Evolutionary conservation across 2,329 filamentous ascomycete species (phyloP).

Genomic region (Lachnellula occidentalis): DNA sequence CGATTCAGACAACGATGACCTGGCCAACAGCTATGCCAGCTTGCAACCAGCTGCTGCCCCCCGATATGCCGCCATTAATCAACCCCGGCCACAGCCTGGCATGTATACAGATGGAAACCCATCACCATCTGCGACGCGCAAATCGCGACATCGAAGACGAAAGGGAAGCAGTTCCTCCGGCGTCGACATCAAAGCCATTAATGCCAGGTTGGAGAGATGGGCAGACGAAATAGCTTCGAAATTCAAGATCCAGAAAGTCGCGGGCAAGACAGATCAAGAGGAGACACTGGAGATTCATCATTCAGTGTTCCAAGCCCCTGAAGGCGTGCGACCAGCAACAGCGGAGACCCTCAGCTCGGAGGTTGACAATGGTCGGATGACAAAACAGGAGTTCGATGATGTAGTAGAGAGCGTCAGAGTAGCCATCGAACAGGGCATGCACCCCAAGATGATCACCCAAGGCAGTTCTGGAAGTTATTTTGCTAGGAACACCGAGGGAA

Average conservation of each 20-base stretch:
- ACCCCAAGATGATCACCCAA: conserved; percentile 94
- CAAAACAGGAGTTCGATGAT: conserved; percentile 75
- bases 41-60: conserved; percentile 51
- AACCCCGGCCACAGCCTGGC: conserved; percentile 54
- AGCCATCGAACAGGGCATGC: conserved; percentile 84
- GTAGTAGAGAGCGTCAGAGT: conserved; percentile 84
- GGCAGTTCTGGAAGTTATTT: conserved; percentile 98
- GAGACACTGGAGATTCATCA: conserved; percentile 93
- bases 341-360: conserved; percentile 64
- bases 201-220: conserved; percentile 90
- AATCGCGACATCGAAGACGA: conserved; percentile 42
- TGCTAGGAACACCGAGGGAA: conserved; percentile 83
- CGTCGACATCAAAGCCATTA: conserved; percentile 97
- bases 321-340: conserved; percentile 76
- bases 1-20: conserved; percentile 62
- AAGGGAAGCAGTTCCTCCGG: conserved; percentile 71
- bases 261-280: conserved; percentile 69
- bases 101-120: conserved; percentile 45
- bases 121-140: conserved; percentile 38
- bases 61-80: conserved; percentile 58
- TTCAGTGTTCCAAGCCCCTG: conserved; percentile 90
- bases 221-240: conserved; percentile 96
- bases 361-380: conserved; percentile 60
- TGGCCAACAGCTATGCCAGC: conserved; percentile 47
- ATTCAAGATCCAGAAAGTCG: conserved; percentile 81